Evolutionary conservation across 1,139 yeast genomes (phyloP).

Genomic region (Pichia sp.): DNA sequence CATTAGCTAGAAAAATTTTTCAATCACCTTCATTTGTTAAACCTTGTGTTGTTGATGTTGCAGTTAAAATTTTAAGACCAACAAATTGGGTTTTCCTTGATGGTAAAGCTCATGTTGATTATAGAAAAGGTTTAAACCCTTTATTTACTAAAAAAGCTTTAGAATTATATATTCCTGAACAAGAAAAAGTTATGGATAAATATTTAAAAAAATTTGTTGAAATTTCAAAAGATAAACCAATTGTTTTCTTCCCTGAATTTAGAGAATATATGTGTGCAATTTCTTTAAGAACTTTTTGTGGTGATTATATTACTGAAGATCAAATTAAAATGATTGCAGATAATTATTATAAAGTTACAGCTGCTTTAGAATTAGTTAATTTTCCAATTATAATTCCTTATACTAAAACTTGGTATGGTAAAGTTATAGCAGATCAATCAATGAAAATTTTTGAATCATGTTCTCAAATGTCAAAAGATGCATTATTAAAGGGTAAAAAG

Average conservation of each 20-base stretch:
- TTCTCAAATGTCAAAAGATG: constrained; percentile 78
- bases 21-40: constrained; percentile 82
- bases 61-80: constrained; percentile 85
- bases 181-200: constrained; percentile 74
- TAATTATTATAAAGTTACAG: constrained; percentile 84
- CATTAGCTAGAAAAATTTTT: constrained; percentile 81
- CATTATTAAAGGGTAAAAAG: constrained; percentile 63
- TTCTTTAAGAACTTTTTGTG: constrained; percentile 89
- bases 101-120: constrained; percentile 91
- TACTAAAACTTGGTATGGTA: constrained; percentile 98
- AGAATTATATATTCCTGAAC: constrained; percentile 74
- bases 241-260: constrained; percentile 81
- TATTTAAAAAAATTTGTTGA: constrained; percentile 65
- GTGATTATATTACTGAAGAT: constrained; percentile 85
- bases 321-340: constrained; percentile 85
- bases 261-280: constrained; percentile 94
- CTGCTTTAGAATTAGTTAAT: constrained; percentile 93
- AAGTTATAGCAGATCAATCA: constrained; percentile 84
- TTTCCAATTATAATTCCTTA: constrained; percentile 94
- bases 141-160: constrained; percentile 80
- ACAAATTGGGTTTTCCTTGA: constrained; percentile 96
- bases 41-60: constrained; percentile 98
- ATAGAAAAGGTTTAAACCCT: constrained; percentile 84
- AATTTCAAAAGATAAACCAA: constrained; percentile 50
- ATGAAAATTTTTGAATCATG: constrained; percentile 86